Base-by-base conservation (phyloP, 495 filamentous ascomycete genomes). In the Aspergillus indologenus region DNA sequence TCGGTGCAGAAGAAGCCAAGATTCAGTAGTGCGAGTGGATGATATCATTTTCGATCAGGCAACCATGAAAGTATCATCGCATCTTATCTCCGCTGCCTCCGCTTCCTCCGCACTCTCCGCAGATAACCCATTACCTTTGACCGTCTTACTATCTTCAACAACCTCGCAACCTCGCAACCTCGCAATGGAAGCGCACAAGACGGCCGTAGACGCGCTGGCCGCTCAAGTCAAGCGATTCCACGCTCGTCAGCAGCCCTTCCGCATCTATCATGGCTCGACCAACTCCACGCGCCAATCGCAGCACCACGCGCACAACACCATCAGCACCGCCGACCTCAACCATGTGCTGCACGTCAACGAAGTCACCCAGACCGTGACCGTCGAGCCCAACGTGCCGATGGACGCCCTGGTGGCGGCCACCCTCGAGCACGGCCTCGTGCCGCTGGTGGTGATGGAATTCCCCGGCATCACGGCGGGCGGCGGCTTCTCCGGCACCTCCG, bases 211-310 rank as follows among this genome's bases (percentile, higher is more conserved):
- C 15, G 6, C 48, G 14, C 3, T 51, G 2, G 15, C 22, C 15
- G 9, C 23, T 1, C 24, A 29, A 19, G 29, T 51, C 12, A 19
- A 24, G 15, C 48, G 31, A 19, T 85, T 83, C 73, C 85, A 84
- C 71, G 70, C 82, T 18, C 74, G 77, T 18, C 71, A 77, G 29
- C 76, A 85, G 59, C 79, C 83, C 17, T 93, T 89, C 73, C 84
- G 89, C 54, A 90, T 93, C 71, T 84, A 76, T 71, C 89, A 92
- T 77, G 89, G 90, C 58, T 85, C 85, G 0, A 91, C 89, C 29
- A 92, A 91, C 71, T 86, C 79, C 68, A 92, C 88, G 18, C 85
- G 87, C 1, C 71, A 77, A 50, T 76, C 80, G 49, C 67, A 68
- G 21, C 68, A 68, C 50, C 77, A 77, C 9, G 72, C 88, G 46